A percentile compares a stretch with the other conserved stretches of the same genome.
Conservation (phyloP, 75 land plant species). For the Pseudotsuga menziesii region DNA sequence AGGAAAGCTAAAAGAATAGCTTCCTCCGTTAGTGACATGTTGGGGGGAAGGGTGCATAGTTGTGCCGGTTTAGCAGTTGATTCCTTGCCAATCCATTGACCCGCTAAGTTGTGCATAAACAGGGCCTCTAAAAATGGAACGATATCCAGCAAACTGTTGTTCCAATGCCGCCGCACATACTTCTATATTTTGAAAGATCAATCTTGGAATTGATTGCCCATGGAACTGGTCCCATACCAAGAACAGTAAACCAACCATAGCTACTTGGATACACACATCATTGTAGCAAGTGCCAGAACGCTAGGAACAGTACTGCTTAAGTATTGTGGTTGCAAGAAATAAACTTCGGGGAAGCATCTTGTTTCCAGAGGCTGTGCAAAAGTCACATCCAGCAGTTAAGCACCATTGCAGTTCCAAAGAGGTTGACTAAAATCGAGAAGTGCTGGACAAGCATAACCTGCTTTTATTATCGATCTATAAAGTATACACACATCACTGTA, state of each 20-base stretch:
- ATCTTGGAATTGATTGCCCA: constrained; percentile 96
- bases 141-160: constrained; percentile 92
- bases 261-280: constrained; percentile 6
- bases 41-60: too few species aligned
- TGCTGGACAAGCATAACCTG: constrained; percentile 11
- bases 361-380: constrained; percentile 33
- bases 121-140: too few species aligned
- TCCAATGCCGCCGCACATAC: constrained; percentile 86
- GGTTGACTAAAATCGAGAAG: not conserved
- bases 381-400: constrained; percentile 37
- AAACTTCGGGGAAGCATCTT: constrained; percentile 11
- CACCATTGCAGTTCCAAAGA: constrained; percentile 21
- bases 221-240: constrained; percentile 97
- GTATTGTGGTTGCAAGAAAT: not conserved
- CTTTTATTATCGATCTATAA: constrained; percentile 50
- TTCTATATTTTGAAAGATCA: constrained; percentile 73
- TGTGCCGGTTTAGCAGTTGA: too few species aligned
- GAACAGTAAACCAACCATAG: constrained; percentile 75
- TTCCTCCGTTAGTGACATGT: too few species aligned
- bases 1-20: too few species aligned
- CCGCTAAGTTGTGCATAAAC: too few species aligned
- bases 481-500: constrained; percentile 16
- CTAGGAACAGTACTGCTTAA: not conserved
- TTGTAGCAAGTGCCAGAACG: not conserved
- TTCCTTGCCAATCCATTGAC: too few species aligned